These are phyloP conservation scores for Pilatotrama ljubarskyi DNA, from an alignment of 768 basidiomycete genomes.

Conservation along the genomic window DNA sequence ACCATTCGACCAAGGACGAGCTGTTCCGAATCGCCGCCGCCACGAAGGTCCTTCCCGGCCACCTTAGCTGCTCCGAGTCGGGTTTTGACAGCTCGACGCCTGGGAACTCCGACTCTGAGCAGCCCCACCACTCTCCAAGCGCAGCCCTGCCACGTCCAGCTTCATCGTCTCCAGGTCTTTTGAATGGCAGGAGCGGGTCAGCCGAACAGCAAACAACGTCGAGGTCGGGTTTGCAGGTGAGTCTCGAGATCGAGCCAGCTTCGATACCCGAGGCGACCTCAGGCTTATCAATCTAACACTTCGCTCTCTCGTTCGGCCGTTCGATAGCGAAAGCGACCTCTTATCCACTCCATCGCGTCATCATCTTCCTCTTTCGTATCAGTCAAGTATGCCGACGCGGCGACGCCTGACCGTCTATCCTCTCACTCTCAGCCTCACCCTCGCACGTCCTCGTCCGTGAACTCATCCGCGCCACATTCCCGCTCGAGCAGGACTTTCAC, in stretches of 20 bases:
- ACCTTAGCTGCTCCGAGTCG: conserved; percentile 18
- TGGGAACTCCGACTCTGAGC: conserved; percentile 20
- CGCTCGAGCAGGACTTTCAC: conserved; percentile 17
- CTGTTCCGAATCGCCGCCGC: conserved; percentile 47
- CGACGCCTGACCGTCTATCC: background rate
- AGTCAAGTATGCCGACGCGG: conserved; percentile 12
- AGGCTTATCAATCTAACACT: conserved; percentile 7
- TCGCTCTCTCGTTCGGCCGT: background rate
- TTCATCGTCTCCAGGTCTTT: background rate
- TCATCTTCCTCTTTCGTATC: conserved; percentile 18
- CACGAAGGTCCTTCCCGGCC: conserved; percentile 19
- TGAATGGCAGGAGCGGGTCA: background rate
- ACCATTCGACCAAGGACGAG: conserved; percentile 52
- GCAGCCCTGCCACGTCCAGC: background rate
- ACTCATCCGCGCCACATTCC: conserved; percentile 11
- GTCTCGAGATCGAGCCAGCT: background rate
- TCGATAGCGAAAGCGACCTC: conserved; percentile 19
- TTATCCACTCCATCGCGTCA: conserved; percentile 23
- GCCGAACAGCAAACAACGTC: too few relatives aligned
- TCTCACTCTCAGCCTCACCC: conserved; percentile 4
- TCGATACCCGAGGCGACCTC: background rate
- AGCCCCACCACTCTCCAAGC: conserved; percentile 6
- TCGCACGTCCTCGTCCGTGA: conserved; percentile 5
- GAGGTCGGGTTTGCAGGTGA: too few relatives aligned
- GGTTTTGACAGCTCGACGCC: conserved; percentile 22